A percentile compares a stretch with the other conserved stretches of the same genome.
Evolutionary conservation across 305 asterid genomes (phyloP).

Genomic region (Fraxinus ornus): DNA sequence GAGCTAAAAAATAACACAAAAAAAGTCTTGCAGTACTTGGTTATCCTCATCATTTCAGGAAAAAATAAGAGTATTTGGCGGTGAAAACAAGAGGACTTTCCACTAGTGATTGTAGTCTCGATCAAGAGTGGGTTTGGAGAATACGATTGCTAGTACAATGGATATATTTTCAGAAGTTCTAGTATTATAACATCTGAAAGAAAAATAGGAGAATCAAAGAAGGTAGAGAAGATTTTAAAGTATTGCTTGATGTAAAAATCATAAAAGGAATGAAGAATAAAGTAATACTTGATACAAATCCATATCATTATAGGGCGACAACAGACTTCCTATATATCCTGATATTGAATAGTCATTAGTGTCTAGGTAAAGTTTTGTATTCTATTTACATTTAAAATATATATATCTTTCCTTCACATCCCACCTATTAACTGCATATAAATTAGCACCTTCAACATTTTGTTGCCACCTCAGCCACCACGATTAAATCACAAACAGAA

Average conservation of each 20-base stretch:
- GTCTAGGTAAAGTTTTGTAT: background rate
- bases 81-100: background rate
- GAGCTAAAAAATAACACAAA: background rate
- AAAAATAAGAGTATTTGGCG: background rate
- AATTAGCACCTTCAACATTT: background rate
- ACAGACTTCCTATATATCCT: background rate
- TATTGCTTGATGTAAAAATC: background rate
- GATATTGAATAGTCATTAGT: background rate
- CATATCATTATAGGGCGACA: background rate
- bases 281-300: background rate
- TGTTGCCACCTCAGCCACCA: conserved; percentile 6
- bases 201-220: background rate
- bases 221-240: background rate
- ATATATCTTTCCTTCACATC: no score
- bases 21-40: background rate
- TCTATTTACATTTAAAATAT: background rate
- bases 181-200: background rate
- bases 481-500: background rate
- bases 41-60: background rate
- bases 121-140: background rate
- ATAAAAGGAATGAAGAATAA: background rate
- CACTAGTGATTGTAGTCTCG: background rate
- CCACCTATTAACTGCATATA: background rate
- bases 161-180: background rate
- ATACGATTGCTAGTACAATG: background rate